Evolutionary conservation across 2,329 filamentous ascomycete genomes (phyloP), one percentile per base, ranked within the genome.

Genomic region (Microdochium paspali): DNA sequence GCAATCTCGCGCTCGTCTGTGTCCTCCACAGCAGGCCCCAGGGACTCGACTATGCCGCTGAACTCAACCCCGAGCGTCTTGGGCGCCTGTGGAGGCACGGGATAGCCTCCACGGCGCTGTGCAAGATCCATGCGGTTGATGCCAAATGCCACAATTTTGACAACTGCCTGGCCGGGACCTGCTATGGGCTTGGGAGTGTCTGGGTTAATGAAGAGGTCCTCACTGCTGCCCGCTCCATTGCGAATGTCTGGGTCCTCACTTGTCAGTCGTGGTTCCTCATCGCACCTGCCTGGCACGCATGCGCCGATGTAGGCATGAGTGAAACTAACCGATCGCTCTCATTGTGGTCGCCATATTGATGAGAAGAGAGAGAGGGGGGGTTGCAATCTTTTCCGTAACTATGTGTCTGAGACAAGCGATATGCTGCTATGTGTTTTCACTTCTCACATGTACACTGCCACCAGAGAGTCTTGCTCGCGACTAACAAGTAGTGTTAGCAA

Each of bases 71-170:
- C 87, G 4, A 91, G 71, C 0, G 80, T 90, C 49, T 71, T 66
- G 2, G 84, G 78, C 1, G 84, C 85, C 58, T 84, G 78, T 0
- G 85, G 82, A 1, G 85, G 86, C 5, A 90, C 57, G 1, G 85
- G 84, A 59, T 90, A 91, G 45, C 68, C 61, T 43, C 87, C 87
- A 59, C 84, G 77, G 47, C 87, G 82, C 67, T 91, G 87, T 44
- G 87, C 59, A 18, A 89, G 75, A 65, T 91, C 87, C 86, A 90
- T 90, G 48, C 87, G 83, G 68, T 91, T 97, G 48, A 96, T 76
- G 13, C 89, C 89, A 58, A 91, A 91, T 47, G 85, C 85, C 61
- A 84, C 85, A 57, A 96, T 71, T 59, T 83, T 84, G 46, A 97
- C 80, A 46, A 96, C 74, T n/a, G 85, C 90, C 66, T 95, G 79